A percentile compares a stretch with the other conserved stretches of the same genome.
phyloP scores from a whole-genome alignment of 148 eudicot genomes.

The Fagopyrum tataricum region DNA sequence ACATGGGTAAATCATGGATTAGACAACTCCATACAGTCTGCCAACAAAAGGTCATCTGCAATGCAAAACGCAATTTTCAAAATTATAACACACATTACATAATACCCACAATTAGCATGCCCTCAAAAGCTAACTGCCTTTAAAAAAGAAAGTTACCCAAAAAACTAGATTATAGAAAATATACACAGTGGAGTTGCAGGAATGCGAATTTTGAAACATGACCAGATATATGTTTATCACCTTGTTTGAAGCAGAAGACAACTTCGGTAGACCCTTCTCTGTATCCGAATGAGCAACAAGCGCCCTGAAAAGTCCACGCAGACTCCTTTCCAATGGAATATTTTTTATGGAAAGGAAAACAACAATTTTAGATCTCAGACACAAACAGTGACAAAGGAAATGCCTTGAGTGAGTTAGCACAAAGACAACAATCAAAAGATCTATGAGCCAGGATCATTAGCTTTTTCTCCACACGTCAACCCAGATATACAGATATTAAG shows the following conservation, averaged over 20 bases:
- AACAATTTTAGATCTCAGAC: not conserved
- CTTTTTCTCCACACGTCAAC: not conserved
- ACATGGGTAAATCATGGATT: conserved; percentile 59
- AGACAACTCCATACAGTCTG: conserved; percentile 74
- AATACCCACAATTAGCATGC: not conserved
- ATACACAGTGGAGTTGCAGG: conserved; percentile 37
- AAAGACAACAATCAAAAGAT: not conserved
- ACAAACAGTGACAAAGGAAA: not conserved
- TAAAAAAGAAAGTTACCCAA: not conserved
- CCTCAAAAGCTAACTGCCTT: not conserved
- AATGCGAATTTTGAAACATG: conserved; percentile 4
- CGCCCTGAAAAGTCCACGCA: conserved; percentile 52
- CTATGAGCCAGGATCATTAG: not conserved
- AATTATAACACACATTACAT: not conserved
- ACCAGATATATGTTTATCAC: conserved; percentile 26
- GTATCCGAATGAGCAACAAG: conserved; percentile 33
- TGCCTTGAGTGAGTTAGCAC: not conserved
- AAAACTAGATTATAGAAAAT: not conserved
- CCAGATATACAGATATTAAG: not conserved
- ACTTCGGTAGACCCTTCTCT: conserved; percentile 23
- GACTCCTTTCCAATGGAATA: conserved; percentile 49
- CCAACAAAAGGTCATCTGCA: conserved; percentile 69
- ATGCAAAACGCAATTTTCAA: not conserved
- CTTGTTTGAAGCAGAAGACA: conserved; percentile 41
- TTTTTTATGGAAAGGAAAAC: conserved; percentile 17